Base-by-base conservation (phyloP, 2,329 filamentous ascomycete genomes). In the Penicillium hesseltinei region DNA sequence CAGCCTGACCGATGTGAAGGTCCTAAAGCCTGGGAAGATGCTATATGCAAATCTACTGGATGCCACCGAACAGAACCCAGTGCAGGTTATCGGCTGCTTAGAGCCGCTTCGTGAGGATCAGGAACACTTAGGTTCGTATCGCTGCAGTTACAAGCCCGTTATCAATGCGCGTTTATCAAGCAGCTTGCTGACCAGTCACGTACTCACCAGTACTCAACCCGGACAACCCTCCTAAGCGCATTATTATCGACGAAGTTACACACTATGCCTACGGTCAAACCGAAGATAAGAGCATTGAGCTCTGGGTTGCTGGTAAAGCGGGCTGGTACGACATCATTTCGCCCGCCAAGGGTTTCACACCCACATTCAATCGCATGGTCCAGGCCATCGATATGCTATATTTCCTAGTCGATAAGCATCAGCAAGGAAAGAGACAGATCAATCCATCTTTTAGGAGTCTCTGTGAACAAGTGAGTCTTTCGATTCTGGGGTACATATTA, bases 221-320 rank as follows among this genome's bases (percentile, higher is more conserved):
- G 23, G 68, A 76, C 58, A 75, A 73, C 60, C 71, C 66, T 48
- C 72, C 70, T 46, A 78, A 73, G 61, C 74, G 77, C 54, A 74
- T 81, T 51, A 72, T 80, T 46, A 76, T 81, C 57, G 75, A 79
- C 38, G 76, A 80, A 62, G 77, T 81, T 36, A 80, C 75, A 31
- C 76, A 78, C 50, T 81, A 77, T 66, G 77, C 77, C 46, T 81
- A 80, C 63, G 78, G 78, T 19, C 77, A 80, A 61, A 74, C 82
- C 65, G 80, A 80, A 46, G 82, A 86, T 68, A 82, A 82, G 13
- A 79, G 79, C 39, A 75, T 83, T 45, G 78, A 80, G 23, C 75
- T 88, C 43, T 88, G 85, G 85, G 84, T 84, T 21, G 80, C 82
- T 48, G 85, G 85, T 35, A 75, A 79, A 60, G 82, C 84, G 39